A percentile compares a stretch with the other conserved stretches of the same genome.
Evolutionary conservation across 441 rosid species (phyloP).

Genomic region (Isatis lusitanica): DNA sequence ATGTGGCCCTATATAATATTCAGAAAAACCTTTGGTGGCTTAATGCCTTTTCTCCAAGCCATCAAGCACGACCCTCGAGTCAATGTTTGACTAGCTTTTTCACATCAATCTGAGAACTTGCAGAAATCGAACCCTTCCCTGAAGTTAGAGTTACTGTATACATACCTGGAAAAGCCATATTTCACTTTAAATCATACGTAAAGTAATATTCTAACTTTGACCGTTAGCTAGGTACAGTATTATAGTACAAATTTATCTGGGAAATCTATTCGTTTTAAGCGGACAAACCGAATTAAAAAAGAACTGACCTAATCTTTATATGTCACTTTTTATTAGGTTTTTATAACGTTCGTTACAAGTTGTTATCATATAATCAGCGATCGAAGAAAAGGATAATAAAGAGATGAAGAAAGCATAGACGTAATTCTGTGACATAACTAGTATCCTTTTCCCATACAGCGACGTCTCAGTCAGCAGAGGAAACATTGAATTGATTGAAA

Average conservation of each 20-base stretch:
- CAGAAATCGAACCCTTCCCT: not conserved
- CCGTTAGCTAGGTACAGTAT: not conserved
- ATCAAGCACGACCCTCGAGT: too few relatives aligned
- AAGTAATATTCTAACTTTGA: not conserved
- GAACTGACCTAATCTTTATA: too few relatives aligned
- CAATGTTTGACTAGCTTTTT: not conserved
- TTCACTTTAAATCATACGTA: not conserved
- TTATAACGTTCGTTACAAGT: not conserved
- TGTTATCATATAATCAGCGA: not conserved
- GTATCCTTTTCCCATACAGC: not conserved
- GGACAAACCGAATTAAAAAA: too few relatives aligned
- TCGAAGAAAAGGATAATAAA: too few relatives aligned
- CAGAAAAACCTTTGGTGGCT: too few relatives aligned
- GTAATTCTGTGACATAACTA: too few relatives aligned
- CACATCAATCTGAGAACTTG: not conserved
- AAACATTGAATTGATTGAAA: conserved; percentile 13
- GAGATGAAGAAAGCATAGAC: too few relatives aligned
- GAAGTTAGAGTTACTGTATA: not conserved
- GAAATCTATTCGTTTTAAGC: too few relatives aligned
- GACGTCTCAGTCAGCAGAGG: conserved; percentile 13
- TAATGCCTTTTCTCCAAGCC: too few relatives aligned
- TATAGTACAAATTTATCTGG: not conserved
- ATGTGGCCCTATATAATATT: too few relatives aligned
- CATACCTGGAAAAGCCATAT: not conserved
- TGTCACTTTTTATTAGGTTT: too few relatives aligned